Conservation (phyloP, 1,284 basidiomycete genomes). For the Microbotryomycetes sp. region DNA sequence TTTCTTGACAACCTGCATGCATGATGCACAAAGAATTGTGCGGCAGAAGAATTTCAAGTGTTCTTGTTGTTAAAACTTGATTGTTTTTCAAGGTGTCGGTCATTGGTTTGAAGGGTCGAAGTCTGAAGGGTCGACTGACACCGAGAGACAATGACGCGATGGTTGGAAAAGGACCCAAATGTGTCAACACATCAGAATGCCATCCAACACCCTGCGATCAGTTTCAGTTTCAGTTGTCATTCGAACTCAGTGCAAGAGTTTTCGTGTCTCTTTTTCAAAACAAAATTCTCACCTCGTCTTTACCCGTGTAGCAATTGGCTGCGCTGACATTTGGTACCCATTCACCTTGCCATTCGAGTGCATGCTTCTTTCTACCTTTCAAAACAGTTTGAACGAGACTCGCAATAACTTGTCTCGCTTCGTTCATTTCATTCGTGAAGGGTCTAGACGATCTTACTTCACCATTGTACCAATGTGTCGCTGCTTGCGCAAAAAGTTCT, state of each 20-base stretch:
- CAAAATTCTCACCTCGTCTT: slow-evolving; percentile 50
- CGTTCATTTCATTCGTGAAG: slow-evolving; percentile 68
- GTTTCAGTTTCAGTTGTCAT: background rate
- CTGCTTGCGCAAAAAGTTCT: slow-evolving; percentile 24
- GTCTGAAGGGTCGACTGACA: slow-evolving; percentile 40
- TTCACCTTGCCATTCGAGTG: slow-evolving; percentile 48
- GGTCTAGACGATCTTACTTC: slow-evolving; percentile 53
- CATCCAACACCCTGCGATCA: slow-evolving; percentile 59
- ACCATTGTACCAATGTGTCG: slow-evolving; percentile 65
- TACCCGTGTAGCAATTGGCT: slow-evolving; percentile 79
- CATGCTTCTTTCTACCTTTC: slow-evolving; percentile 46
- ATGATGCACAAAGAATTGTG: slow-evolving; percentile 91
- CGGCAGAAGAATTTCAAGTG: slow-evolving; percentile 71
- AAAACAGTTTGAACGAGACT: slow-evolving; percentile 68
- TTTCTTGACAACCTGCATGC: slow-evolving; percentile 84
- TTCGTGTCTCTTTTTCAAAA: background rate
- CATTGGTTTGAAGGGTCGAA: slow-evolving; percentile 29
- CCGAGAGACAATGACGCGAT: slow-evolving; percentile 91
- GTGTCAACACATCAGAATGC: slow-evolving; percentile 61
- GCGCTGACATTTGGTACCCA: slow-evolving; percentile 90
- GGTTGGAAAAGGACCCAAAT: slow-evolving; percentile 83
- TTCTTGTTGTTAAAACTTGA: slow-evolving; percentile 48
- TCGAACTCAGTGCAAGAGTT: background rate
- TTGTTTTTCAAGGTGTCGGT: background rate
- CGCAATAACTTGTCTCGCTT: slow-evolving; percentile 70